Conservation (phyloP, 2,329 filamentous ascomycete species). For the Talaromyces sp. region DNA sequence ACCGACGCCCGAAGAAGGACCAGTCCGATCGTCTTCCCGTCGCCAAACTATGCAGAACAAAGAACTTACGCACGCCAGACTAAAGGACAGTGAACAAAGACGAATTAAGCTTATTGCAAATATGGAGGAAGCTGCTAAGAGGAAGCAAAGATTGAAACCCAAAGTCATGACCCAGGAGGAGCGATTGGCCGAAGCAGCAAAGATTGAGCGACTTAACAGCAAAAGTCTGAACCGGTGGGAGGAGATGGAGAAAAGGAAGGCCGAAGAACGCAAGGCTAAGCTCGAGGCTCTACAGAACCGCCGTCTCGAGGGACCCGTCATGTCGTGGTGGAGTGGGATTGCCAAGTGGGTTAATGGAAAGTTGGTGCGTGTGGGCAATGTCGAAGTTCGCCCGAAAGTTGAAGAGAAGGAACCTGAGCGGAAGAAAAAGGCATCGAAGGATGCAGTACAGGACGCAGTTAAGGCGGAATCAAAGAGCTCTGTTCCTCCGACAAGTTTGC, state of each 20-base stretch:
- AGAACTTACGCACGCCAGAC: conserved; percentile 47
- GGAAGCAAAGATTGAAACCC: conserved; percentile 67
- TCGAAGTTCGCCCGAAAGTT: conserved; percentile 41
- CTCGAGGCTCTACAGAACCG: conserved; percentile 83
- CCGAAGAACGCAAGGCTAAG: conserved; percentile 75
- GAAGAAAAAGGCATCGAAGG: conserved; percentile 32
- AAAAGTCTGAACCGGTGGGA: conserved; percentile 94
- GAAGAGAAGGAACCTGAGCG: conserved; percentile 47
- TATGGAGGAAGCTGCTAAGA: conserved; percentile 57
- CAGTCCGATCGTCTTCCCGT: conserved; percentile 57
- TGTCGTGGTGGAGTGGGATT: conserved; percentile 90
- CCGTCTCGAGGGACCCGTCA: conserved; percentile 79
- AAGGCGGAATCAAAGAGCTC: conserved; percentile 26
- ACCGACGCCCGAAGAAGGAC: conserved; percentile 57
- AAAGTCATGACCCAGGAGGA: conserved; percentile 83
- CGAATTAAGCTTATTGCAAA: conserved; percentile 47
- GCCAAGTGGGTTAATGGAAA: conserved; percentile 74
- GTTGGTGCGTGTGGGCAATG: conserved; percentile 64
- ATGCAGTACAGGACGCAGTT: not conserved
- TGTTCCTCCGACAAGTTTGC: not conserved
- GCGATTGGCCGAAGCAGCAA: conserved; percentile 72
- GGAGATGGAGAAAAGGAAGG: conserved; percentile 80
- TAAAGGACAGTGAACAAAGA: conserved; percentile 47
- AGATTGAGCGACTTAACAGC: conserved; percentile 78
- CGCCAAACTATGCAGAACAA: conserved; percentile 62